Base-by-base conservation (phyloP, 768 basidiomycete genomes). In the Boletus fagicola region DNA sequence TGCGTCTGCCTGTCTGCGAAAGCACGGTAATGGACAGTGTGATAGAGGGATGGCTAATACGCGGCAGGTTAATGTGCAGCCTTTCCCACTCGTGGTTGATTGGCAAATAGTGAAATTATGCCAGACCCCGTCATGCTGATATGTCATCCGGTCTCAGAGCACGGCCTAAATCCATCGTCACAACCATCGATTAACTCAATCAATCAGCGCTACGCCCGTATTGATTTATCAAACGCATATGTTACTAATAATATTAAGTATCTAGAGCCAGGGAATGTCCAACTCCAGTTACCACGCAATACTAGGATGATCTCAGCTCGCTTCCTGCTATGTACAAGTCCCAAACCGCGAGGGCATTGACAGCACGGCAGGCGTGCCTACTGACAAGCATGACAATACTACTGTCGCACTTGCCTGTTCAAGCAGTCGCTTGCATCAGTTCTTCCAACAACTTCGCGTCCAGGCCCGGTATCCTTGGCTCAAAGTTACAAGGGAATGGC, bases 41-140 rank as follows among this genome's bases (percentile, higher is more conserved):
- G 57, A 49, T 49, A 49, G 46, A 66, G 42, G 44, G 49, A 40
- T 35, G 59, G 24, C 47, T 53, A n/a, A n/a, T n/a, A 45, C 46
- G 56, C 58, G 65, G 62, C n/a, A 40, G 9, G 15, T 53, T 48
- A 51, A 51, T 42, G 45, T 48, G 35, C 48, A 46, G 38, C 44
- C 24, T 49, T 67, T 67, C 66, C 64, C 65, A 62, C 66, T 59
- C 54, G 44, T 65, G 66, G 54, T 42, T 42, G 52, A 61, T 65
- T 57, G 63, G 54, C 20, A 28, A 52, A 39, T 24, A 54, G 20
- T 16, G 22, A 67, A 62, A 62, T 54, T 55, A 49, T 26, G 46
- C 58, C 61, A 30, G 31, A 22, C 8, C 44, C 35, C 18, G n/a
- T 31, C 38, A 20, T 53, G 39, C 46, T 51, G 53, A 64, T 35